A percentile compares a stretch with the other conserved stretches of the same genome.
These are phyloP conservation scores for Alternaria burnsii DNA, from an alignment of 2,329 filamentous ascomycete species.

Conservation along the genomic window DNA sequence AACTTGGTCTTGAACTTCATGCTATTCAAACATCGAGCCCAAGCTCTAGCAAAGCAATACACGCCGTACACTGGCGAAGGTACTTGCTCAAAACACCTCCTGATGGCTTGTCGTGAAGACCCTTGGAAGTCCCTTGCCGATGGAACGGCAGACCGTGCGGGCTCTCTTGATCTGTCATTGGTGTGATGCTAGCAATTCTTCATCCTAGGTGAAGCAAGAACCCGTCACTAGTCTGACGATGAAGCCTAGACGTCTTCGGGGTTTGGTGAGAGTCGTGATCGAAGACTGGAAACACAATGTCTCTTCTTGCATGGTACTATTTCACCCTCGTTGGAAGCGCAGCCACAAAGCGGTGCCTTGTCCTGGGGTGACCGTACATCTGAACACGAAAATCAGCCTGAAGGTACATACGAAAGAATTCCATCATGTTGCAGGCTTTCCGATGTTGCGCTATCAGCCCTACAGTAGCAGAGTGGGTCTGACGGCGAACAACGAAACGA, in stretches of 20 bases:
- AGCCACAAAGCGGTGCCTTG: neutral
- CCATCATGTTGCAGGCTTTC: neutral
- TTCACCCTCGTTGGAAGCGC: neutral
- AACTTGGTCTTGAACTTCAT: neutral
- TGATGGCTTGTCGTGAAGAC: neutral
- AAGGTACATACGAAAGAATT: neutral
- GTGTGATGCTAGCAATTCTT: neutral
- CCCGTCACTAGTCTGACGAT: neutral
- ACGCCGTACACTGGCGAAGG: neutral
- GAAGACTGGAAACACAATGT: neutral
- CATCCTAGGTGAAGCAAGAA: neutral
- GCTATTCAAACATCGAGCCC: neutral
- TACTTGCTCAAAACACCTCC: conserved; percentile 1
- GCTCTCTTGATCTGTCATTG: neutral
- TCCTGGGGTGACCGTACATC: neutral
- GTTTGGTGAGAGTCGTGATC: neutral
- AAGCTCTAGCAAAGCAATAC: neutral
- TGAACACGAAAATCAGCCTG: neutral
- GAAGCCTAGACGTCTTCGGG: neutral
- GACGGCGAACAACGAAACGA: conserved; percentile 7
- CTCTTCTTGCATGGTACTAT: neutral
- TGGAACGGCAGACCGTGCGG: neutral
- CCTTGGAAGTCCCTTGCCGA: neutral
- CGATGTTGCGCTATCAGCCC: conserved; percentile 6
- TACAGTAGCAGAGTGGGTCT: conserved; percentile 15